Evolutionary conservation across 192 early-diverging fungal genomes (phyloP), one percentile per base, ranked within the genome.

Genomic region (Dimargaris cristalligena): DNA sequence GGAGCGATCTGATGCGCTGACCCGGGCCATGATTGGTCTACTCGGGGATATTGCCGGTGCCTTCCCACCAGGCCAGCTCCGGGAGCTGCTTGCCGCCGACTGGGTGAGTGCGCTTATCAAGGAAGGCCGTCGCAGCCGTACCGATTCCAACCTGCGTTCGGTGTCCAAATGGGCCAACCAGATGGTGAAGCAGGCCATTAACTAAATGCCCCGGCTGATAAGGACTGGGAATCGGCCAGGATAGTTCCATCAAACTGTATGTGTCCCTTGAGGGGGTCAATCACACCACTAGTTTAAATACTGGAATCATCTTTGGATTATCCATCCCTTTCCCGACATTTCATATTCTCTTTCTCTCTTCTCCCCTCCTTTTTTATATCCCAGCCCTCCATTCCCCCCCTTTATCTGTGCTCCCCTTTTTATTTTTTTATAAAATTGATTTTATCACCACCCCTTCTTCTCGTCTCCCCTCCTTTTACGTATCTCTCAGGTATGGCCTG

Each of bases 21-120:
- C 79, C 54, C 78, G 79, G 49, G 78, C 71, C 45, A 83, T 92
- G 68, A 80, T 93, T 71, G 94, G 94, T 20, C 74, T 99, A 16
- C 65, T 99, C 58, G 92, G 92, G 74, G 96, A 99, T 67, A 69
- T 99, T 58, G 96, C 94, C 22, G 91, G 91, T 29, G 77, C 89
- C 18, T 87, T 96, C 70, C 80, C 83, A 25, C 70, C 64, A n/a
- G 84, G 88, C 41, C 71, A 84, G 58, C 77, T 91, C 62, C 78
- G 82, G 60, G 62, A 65, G 16, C 75, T 71, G 30, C 78, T 92
- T 68, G 63, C 63, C 8, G 69, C 64, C n/a, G 82, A 87, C 2
- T 99, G 90, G 90, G 76, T 97, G 60, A 52, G 63, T 31, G 59
- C 63, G 2, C 76, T 91, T 58, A 74, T 97, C 74, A 85, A 80